Evolutionary conservation across 73 alveolate genomes (phyloP).

Genomic region (Stentor roeselii): DNA sequence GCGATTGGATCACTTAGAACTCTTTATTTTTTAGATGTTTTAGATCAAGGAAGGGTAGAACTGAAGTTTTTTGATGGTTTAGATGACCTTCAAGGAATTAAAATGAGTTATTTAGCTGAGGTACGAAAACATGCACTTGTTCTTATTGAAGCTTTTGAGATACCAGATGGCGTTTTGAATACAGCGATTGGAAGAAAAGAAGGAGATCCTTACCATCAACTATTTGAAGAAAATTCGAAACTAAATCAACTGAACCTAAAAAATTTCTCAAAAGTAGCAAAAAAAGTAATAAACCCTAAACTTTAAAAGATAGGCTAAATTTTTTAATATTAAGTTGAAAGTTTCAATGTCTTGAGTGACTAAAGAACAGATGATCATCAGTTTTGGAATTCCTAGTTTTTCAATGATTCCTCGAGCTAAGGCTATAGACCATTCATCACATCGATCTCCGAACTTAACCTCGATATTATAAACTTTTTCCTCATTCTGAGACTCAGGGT

Average conservation of each 20-base stretch:
- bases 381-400: not conserved
- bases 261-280: not conserved
- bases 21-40: not conserved
- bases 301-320: not conserved
- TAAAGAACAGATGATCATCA: not conserved
- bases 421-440: conserved; percentile 14
- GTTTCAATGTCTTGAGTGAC: not conserved
- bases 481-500: not conserved
- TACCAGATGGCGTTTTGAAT: not conserved
- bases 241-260: not conserved
- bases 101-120: not conserved
- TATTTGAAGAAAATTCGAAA: not conserved
- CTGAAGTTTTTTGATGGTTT: too few species aligned
- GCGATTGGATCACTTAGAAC: not conserved
- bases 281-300: not conserved
- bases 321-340: not conserved
- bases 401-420: conserved; percentile 16
- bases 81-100: not conserved
- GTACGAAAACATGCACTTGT: conserved; percentile 20
- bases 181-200: not conserved
- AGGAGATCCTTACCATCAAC: not conserved
- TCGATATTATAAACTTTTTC: not conserved
- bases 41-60: not conserved
- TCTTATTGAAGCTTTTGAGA: conserved; percentile 21
- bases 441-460: not conserved